These are phyloP conservation scores for Phytophthora pisi DNA, from an alignment of 352 stramenopile genomes.

Conservation along the genomic window DNA sequence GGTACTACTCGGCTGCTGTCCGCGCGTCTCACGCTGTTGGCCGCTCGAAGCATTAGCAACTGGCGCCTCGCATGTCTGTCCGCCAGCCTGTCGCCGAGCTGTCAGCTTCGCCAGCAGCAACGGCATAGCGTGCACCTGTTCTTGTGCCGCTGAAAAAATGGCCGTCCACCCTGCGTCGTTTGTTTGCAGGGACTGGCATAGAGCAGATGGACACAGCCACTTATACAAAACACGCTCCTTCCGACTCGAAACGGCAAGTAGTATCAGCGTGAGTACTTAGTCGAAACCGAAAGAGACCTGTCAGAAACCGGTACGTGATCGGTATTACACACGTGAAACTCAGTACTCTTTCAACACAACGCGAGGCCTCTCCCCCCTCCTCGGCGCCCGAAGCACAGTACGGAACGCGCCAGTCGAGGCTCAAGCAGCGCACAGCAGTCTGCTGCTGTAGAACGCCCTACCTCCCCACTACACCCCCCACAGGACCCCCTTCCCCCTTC, in stretches of 20 bases:
- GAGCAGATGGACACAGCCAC: no score
- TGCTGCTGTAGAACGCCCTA: background rate
- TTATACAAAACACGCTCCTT: no score
- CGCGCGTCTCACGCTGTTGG: no score
- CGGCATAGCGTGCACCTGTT: conserved; percentile 13
- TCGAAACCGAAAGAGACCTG: background rate
- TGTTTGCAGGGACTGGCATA: conserved; percentile 16
- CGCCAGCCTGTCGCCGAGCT: conserved; percentile 2
- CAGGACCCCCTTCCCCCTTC: background rate
- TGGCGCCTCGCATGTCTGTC: conserved; percentile 8
- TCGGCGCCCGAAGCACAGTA: conserved; percentile 19
- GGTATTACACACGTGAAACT: no score
- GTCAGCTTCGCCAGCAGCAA: background rate
- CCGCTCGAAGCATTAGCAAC: background rate
- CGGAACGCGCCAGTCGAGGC: conserved; percentile 6
- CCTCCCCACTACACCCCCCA: background rate
- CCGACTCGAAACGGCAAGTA: no score
- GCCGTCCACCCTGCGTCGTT: conserved; percentile 20
- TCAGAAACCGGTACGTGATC: conserved; percentile 2
- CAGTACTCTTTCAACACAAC: background rate
- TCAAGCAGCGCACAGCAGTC: background rate
- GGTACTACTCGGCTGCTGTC: no score
- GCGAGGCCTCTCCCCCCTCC: background rate
- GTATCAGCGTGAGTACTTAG: no score
- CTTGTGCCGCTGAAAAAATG: conserved; percentile 31